Base-by-base conservation (phyloP, 768 basidiomycete species). In the Leccinum subtestaceum region DNA sequence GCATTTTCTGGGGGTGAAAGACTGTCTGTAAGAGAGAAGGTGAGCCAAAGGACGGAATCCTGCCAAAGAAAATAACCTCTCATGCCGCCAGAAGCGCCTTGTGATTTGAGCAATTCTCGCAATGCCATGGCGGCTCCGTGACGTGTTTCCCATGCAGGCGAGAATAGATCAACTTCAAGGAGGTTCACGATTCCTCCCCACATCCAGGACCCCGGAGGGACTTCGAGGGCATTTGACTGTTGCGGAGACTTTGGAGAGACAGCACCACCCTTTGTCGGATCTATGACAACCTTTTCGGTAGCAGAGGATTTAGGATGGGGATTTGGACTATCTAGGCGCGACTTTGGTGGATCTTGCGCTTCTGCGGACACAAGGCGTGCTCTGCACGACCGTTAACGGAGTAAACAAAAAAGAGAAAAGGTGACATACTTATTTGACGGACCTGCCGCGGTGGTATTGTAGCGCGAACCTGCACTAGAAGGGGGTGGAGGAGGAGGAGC, bases 51-150 rank as follows among this genome's bases (percentile, higher is more conserved):
- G 23, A n/a, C 21, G 6, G 27, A 23, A 11, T 4, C 9, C 1
- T 15, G 21, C 3, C 38, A 27, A 5, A 4, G 15, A 29, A 15
- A 55, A 73, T 23, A 56, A 90, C 92, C 86, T 78, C 78, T 80
- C 86, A 90, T 93, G 29, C 94, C 94, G 19, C 91, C 91, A 48
- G 78, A 87, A 66, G 81, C 80, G 6, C 93, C 94, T 69, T 96
- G 94, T 3, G 83, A 67, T 72, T 91, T 93, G 53, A 98, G 75
- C 48, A 98, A 73, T 68, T 98, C 97, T 49, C 94, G 82, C 31
- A 98, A 72, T 1, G 92, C 95, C 81, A 97, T 84, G 0, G 94
- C 91, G 15, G 95, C 89, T 36, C 97, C 97, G 67, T 99, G 97
- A 53, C 97, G 82, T 13, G 89, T 85, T 72, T 98, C 95, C 97